Evolutionary conservation across 2,329 filamentous ascomycete species (phyloP).

Genomic region (Fusarium sp.): DNA sequence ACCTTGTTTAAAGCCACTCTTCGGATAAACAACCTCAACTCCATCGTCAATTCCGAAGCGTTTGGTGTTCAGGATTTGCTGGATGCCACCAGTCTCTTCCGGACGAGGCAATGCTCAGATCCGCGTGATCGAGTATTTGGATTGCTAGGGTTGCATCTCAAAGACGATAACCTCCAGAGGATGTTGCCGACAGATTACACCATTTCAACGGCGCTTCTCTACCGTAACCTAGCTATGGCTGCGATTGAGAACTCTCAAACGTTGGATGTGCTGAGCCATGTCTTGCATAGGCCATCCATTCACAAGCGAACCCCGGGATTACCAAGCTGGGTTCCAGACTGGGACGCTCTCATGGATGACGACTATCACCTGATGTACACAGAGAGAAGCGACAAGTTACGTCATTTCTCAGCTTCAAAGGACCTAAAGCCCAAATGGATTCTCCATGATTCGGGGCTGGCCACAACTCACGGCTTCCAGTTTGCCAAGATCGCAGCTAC

Average conservation of each 20-base stretch:
- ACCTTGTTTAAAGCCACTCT: constrained; percentile 13
- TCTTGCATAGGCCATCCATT: constrained; percentile 2
- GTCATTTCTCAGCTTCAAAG: neutral
- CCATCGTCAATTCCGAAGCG: neutral
- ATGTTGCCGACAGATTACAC: constrained; percentile 2
- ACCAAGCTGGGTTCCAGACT: constrained; percentile 15
- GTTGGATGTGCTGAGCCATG: constrained; percentile 11
- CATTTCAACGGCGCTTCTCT: neutral
- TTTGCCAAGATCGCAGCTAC: neutral
- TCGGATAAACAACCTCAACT: constrained; percentile 2
- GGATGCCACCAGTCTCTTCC: constrained; percentile 6
- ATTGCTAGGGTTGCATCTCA: neutral
- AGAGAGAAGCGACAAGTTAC: neutral
- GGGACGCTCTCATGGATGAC: constrained; percentile 13
- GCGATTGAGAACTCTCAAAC: neutral
- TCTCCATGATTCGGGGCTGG: neutral
- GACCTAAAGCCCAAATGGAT: neutral
- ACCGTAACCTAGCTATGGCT: neutral
- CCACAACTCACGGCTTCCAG: neutral
- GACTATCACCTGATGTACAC: constrained; percentile 7
- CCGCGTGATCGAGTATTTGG: constrained; percentile 18
- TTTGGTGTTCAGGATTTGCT: neutral
- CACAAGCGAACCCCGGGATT: neutral
- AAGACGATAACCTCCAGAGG: neutral
- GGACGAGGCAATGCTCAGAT: constrained; percentile 8